phyloP scores from a whole-genome alignment of 2,329 filamentous ascomycete genomes.

The Xylariales sp. region DNA sequence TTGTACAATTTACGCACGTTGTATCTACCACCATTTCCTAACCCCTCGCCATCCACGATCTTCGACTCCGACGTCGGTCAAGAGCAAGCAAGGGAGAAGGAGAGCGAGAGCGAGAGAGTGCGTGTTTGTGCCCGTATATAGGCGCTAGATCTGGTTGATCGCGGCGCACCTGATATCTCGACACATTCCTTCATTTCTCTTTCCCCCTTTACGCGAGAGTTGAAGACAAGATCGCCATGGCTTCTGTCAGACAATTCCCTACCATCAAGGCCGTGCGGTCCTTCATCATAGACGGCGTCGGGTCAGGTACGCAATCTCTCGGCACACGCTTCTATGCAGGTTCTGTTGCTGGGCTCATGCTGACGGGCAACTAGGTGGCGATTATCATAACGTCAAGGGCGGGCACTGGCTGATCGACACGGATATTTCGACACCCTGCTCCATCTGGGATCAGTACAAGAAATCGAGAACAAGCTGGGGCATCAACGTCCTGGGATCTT shows the following conservation, averaged over 20 bases:
- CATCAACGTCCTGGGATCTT: constrained; percentile 94
- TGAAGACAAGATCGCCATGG: constrained; percentile 51
- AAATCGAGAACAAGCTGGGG: constrained; percentile 91
- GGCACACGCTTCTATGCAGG: neutral
- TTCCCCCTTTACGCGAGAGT: neutral
- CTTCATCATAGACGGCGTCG: constrained; percentile 74
- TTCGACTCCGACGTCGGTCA: neutral
- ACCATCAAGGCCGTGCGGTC: constrained; percentile 81
- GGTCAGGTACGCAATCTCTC: constrained; percentile 58
- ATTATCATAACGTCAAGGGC: constrained; percentile 91
- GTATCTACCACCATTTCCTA: neutral
- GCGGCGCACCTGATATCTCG: neutral
- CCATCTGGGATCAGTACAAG: constrained; percentile 87
- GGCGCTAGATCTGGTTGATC: neutral
- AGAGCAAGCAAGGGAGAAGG: neutral
- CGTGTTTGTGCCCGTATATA: neutral
- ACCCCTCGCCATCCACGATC: neutral
- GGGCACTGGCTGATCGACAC: constrained; percentile 87
- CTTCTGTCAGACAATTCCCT: constrained; percentile 70
- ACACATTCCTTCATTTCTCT: neutral
- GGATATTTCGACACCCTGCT: constrained; percentile 92
- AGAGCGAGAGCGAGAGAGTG: neutral
- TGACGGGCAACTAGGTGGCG: constrained; percentile 66
- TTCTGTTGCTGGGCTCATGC: constrained; percentile 12
- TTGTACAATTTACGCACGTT: neutral